Evolutionary conservation across 495 filamentous ascomycete genomes (phyloP).

Genomic region (Penicillium parvum): DNA sequence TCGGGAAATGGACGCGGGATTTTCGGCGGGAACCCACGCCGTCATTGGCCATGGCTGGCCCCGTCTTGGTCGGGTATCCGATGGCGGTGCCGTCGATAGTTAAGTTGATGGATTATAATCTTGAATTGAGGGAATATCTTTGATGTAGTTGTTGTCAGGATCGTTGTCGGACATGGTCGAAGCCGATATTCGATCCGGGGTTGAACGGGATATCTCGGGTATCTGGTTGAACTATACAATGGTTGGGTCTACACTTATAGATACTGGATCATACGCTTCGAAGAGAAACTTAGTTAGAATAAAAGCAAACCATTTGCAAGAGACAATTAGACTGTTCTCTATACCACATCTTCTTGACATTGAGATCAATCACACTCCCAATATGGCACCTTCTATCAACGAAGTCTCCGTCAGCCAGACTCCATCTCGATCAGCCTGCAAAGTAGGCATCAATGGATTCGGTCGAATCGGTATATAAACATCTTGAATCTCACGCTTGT

Average conservation of each 20-base stretch:
- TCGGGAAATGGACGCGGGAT: slow-evolving; percentile 20
- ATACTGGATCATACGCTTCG: background rate
- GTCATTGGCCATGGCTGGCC: slow-evolving; percentile 12
- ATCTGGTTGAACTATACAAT: too few species aligned
- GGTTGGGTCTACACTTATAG: slow-evolving; percentile 17
- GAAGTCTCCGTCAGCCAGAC: slow-evolving; percentile 15
- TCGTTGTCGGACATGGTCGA: slow-evolving; percentile 5
- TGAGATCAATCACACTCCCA: background rate
- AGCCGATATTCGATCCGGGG: slow-evolving; percentile 19
- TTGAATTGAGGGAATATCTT: background rate
- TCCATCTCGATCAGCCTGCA: slow-evolving; percentile 14
- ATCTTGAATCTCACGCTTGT: background rate
- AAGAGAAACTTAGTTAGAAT: slow-evolving; percentile 1
- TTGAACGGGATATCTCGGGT: slow-evolving; percentile 15
- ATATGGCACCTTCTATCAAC: slow-evolving; percentile 29
- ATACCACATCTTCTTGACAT: background rate
- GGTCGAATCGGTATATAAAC: slow-evolving; percentile 27
- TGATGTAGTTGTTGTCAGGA: background rate
- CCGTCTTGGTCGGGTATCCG: slow-evolving; percentile 14
- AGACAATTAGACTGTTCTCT: background rate
- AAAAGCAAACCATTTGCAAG: slow-evolving; percentile 3
- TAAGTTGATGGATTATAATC: slow-evolving; percentile 3
- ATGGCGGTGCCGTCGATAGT: slow-evolving; percentile 15
- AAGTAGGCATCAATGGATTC: slow-evolving; percentile 34
- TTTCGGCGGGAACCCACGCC: slow-evolving; percentile 16